A percentile compares a stretch with the other conserved stretches of the same genome.
phyloP scores from a whole-genome alignment of 495 filamentous ascomycete species.

The Daldinia bambusicola region DNA sequence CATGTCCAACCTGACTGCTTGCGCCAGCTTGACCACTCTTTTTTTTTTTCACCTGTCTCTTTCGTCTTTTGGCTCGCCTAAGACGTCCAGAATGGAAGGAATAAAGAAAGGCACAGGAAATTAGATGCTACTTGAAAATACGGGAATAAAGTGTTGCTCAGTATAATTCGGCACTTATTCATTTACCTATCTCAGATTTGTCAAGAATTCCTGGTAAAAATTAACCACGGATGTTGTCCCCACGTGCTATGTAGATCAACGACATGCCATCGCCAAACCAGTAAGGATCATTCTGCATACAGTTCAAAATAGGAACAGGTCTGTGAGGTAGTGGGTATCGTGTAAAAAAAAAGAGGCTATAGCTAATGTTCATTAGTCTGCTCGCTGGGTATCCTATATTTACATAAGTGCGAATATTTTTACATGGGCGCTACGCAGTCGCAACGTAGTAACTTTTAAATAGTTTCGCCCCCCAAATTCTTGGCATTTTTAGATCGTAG shows the following conservation, averaged over 20 bases:
- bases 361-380: background rate
- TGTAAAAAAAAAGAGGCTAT: too few species aligned
- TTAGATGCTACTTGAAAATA: background rate
- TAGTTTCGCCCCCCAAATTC: background rate
- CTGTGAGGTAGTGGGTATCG: background rate
- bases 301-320: background rate
- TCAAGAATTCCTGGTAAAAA: background rate
- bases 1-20: too few species aligned
- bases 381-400: slow-evolving; percentile 1
- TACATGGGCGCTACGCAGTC: background rate
- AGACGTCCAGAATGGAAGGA: background rate
- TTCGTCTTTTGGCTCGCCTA: background rate
- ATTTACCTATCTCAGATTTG: background rate
- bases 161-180: background rate
- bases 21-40: too few species aligned
- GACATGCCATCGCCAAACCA: background rate
- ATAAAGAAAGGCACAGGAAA: background rate
- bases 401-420: slow-evolving; percentile 1
- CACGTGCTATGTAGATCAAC: too few species aligned
- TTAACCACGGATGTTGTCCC: too few species aligned
- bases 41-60: background rate
- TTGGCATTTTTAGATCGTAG: background rate
- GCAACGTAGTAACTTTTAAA: background rate
- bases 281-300: background rate
- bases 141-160: background rate